These are phyloP conservation scores for Cadophora sp. DNA, from an alignment of 2,329 filamentous ascomycete genomes.

Conservation along the genomic window DNA sequence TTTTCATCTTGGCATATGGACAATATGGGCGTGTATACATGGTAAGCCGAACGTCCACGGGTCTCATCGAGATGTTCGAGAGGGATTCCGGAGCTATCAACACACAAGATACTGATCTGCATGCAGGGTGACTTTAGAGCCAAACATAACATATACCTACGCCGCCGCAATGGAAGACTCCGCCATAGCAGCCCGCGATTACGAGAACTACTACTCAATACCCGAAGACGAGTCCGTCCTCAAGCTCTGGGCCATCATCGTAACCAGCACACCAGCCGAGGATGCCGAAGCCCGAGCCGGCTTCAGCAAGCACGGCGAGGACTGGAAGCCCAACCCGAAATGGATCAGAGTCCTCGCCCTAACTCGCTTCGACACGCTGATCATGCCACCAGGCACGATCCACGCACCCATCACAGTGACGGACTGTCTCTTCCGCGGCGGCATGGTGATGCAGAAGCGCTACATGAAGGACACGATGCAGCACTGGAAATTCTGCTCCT, in stretches of 20 bases:
- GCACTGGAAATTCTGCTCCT: conserved; percentile 24
- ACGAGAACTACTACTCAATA: conserved; percentile 14
- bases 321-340: conserved; percentile 22
- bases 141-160: conserved; percentile 13
- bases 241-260: conserved; percentile 29
- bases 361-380: conserved; percentile 25
- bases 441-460: conserved; percentile 30
- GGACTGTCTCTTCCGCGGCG: conserved; percentile 31
- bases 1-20: conserved; percentile 32
- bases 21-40: conserved; percentile 27
- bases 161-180: conserved; percentile 1
- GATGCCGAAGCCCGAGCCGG: conserved; percentile 19
- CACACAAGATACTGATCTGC: background rate
- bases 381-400: conserved; percentile 31
- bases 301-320: conserved; percentile 23
- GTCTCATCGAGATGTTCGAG: background rate
- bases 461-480: conserved; percentile 21
- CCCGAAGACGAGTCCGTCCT: conserved; percentile 21
- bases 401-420: conserved; percentile 30
- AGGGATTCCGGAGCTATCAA: background rate
- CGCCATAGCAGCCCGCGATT: background rate
- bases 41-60: background rate
- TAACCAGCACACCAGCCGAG: conserved; percentile 19
- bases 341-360: conserved; percentile 26
- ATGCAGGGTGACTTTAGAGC: conserved; percentile 26